Conservation (phyloP, 208 protist genomes). For the Leptomonas seymouri region DNA sequence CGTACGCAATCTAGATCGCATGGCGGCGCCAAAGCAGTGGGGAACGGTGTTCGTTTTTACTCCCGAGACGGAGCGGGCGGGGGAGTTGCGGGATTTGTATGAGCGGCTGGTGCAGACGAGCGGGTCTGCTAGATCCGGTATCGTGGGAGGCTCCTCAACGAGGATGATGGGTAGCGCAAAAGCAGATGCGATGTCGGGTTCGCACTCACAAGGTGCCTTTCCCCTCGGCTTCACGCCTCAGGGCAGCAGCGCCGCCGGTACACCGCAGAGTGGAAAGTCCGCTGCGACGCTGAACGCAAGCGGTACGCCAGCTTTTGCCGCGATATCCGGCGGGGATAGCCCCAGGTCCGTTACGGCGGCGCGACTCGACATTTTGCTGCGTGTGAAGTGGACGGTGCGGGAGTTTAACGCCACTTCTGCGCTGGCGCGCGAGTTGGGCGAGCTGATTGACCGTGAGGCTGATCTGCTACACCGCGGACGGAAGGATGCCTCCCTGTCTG, state of each 20-base stretch:
- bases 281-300: background rate
- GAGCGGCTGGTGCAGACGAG: conserved; percentile 56
- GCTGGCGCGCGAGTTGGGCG: conserved; percentile 90
- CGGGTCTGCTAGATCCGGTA: background rate
- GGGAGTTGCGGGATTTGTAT: conserved; percentile 94
- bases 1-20: conserved; percentile 62
- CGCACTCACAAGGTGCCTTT: no score
- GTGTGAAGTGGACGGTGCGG: conserved; percentile 97
- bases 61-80: conserved; percentile 91
- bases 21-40: conserved; percentile 90
- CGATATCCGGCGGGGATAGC: background rate
- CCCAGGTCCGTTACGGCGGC: conserved; percentile 44
- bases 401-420: conserved; percentile 83
- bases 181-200: background rate
- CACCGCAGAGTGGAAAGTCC: background rate
- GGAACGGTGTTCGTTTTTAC: conserved; percentile 84
- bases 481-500: conserved; percentile 61
- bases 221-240: background rate
- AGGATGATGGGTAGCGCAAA: background rate
- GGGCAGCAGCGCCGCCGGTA: background rate
- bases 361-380: conserved; percentile 95
- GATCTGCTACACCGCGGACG: conserved; percentile 95
- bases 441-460: conserved; percentile 97
- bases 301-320: background rate
- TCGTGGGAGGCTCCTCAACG: background rate